Base-by-base conservation (phyloP, 345 rosid species). In the Cardamine chenopodiifolia region DNA sequence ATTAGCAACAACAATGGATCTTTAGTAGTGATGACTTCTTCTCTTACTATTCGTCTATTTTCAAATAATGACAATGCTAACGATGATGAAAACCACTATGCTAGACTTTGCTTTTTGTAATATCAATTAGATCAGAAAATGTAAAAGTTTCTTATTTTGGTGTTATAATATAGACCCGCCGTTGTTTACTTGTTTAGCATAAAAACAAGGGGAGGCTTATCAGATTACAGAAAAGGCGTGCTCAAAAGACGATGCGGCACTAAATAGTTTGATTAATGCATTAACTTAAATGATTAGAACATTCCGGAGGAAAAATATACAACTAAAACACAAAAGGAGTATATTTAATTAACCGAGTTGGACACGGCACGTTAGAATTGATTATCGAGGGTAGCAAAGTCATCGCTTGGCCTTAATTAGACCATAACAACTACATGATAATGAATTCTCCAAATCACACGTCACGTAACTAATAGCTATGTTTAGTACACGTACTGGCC, bases 301-400 rank as follows among this genome's bases (percentile, higher is more conserved):
- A 28, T 56, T 55, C 0, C 14, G 8, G 29, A 19, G 12, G 11
- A 34, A 32, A 5, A n/a, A n/a, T n/a, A n/a, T n/a, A n/a, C n/a
- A n/a, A n/a, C n/a, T n/a, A n/a, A 25, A 54, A 28, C 28, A 56
- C 8, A 56, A 34, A 55, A 58, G 8, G 19, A 17, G n/a, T 9
- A 59, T 3, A 35, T 20, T 42, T 32, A 65, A 34, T 18, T 23
- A 22, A 23, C 28, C 57, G 42, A 49, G 62, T 45, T 74, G 49
- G 71, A 66, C 23, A 74, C 78, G 77, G 72, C 66, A 74, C 72
- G 71, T 56, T 32, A 66, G 47, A 62, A 23, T 22, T 3, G 28
- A 58, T 15, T 10, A 49, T 59, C 34, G 66, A 58, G 29, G 18
- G 40, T 8, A 14, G 29, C 29, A 17, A 55, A 73, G 57, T 56